Conservation (phyloP, 768 basidiomycete genomes). For the Mycena vitilis region DNA sequence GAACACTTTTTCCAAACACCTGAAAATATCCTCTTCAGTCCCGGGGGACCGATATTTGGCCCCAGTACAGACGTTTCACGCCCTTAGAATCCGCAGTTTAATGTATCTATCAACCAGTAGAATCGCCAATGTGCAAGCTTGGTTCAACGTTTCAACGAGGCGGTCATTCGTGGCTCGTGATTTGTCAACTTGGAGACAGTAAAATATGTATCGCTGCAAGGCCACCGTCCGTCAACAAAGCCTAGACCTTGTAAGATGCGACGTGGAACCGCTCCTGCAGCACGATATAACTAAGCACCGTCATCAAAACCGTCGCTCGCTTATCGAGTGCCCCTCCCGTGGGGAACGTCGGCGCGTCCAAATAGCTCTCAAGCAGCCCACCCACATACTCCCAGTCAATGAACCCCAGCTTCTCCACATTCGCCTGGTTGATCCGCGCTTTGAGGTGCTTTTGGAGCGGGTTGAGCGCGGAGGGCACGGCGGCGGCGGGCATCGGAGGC, state of each 20-base stretch:
- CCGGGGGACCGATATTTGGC: no score
- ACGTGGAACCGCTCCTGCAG: conserved; percentile 33
- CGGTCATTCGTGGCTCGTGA: no score
- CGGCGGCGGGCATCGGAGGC: conserved; percentile 10
- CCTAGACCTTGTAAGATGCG: not conserved
- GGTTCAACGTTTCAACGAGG: no score
- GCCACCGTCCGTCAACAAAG: not conserved
- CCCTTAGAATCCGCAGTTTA: no score
- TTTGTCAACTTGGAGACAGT: no score
- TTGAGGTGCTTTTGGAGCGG: conserved; percentile 32
- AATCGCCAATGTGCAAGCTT: no score
- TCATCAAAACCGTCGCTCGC: conserved; percentile 16
- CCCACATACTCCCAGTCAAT: conserved; percentile 19
- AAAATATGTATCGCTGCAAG: no score
- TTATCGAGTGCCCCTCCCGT: conserved; percentile 8
- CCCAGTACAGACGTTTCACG: no score
- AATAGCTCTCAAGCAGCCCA: conserved; percentile 13
- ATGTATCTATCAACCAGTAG: no score
- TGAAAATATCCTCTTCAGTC: conserved; percentile 52
- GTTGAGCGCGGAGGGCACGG: not conserved
- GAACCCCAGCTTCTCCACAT: conserved; percentile 29
- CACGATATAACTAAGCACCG: conserved; percentile 27
- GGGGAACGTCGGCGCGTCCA: conserved; percentile 14
- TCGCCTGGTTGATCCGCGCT: conserved; percentile 25
- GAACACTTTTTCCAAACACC: conserved; percentile 69